Base-by-base conservation (phyloP, 2,329 filamentous ascomycete genomes). In the Fusarium albosuccineum region DNA sequence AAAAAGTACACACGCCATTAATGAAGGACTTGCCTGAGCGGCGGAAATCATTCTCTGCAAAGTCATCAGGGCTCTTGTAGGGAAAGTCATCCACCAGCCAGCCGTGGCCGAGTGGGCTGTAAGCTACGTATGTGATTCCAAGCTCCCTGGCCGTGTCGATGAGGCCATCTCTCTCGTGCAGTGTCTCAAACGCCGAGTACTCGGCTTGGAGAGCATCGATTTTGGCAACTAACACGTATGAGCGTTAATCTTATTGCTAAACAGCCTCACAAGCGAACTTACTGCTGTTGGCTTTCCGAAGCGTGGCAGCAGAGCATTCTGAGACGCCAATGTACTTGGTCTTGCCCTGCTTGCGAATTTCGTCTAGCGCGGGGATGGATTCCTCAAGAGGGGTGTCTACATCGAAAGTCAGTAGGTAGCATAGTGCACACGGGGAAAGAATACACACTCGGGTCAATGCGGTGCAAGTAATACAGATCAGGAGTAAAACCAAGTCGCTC, bases 251-350 rank as follows among this genome's bases (percentile, higher is more conserved):
- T 9, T 7, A 11, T 13, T 26, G 8, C 16, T 10, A 3, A 11
- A 8, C 8, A 17, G 17, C n/a, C n/a, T 6, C 22, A 34, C 4
- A 22, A 22, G 22, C 4, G 22, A 2, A 69, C 75, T 42, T 45
- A 82, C 81, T 82, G 1, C 80, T 79, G 54, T 81, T 79, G 1
- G 81, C 82, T 57, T 81, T 82, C 22, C 80, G 79, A 6, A 84
- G 66, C 0, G 82, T 84, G 2, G 71, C 70, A 0, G 81, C 81
- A 3, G 82, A 83, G 62, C 81, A 83, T 56, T 84, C 82, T 0
- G 81, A 83, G 1, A 84, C 75, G 11, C 81, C 82, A 50, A 84
- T 83, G 53, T 82, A 83, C 70, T 82, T 83, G 14, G 81, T 82
- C 70, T 83, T 83, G 5, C 82, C 81, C 0, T 78, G 77, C 56